phyloP scores from a whole-genome alignment of 495 filamentous ascomycete genomes.

The Hypoxylon perforatum region DNA sequence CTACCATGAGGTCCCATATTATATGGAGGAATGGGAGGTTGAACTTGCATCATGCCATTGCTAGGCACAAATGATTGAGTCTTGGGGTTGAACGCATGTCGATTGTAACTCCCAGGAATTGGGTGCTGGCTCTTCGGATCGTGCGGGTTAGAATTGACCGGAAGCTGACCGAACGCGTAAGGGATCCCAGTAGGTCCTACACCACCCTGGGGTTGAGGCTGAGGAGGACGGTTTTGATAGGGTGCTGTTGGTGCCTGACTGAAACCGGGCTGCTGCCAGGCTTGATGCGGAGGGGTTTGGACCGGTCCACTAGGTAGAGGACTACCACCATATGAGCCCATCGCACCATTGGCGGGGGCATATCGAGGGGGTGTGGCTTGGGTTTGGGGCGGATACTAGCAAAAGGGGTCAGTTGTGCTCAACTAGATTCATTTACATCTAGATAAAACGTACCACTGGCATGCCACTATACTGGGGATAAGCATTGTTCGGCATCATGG shows the following conservation, averaged over 20 bases:
- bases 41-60: slow-evolving; percentile 58
- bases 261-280: slow-evolving; percentile 51
- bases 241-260: slow-evolving; percentile 45
- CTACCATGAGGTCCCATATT: slow-evolving; percentile 53
- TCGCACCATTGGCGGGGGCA: slow-evolving; percentile 48
- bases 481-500: slow-evolving; percentile 54
- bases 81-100: slow-evolving; percentile 91
- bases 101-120: slow-evolving; percentile 82
- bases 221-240: slow-evolving; percentile 37
- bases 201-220: slow-evolving; percentile 50
- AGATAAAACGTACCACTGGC: slow-evolving; percentile 48
- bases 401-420: slow-evolving; percentile 26
- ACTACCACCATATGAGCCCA: slow-evolving; percentile 49
- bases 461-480: slow-evolving; percentile 53
- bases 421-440: not conserved
- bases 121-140: slow-evolving; percentile 77
- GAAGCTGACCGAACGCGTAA: slow-evolving; percentile 82
- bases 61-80: slow-evolving; percentile 88
- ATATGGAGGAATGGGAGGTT: slow-evolving; percentile 47
- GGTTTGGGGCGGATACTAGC: slow-evolving; percentile 43
- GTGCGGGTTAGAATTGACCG: slow-evolving; percentile 72
- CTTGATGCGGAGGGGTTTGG: slow-evolving; percentile 50
- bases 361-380: slow-evolving; percentile 48
- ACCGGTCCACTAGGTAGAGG: slow-evolving; percentile 43
- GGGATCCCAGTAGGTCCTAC: slow-evolving; percentile 57